These are phyloP conservation scores for Flaveria robusta DNA, from an alignment of 129 eudicot species.

Conservation along the genomic window DNA sequence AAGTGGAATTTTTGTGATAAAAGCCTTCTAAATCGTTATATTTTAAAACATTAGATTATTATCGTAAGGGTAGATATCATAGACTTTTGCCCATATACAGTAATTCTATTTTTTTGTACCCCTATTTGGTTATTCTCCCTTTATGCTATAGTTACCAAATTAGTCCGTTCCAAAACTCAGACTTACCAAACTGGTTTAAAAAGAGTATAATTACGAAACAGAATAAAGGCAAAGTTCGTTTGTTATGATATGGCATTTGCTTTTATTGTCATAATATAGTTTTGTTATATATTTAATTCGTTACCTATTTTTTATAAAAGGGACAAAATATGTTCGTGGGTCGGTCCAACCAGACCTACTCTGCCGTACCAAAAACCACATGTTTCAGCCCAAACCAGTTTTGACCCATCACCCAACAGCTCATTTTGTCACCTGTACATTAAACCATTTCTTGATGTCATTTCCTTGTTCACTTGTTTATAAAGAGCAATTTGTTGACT, in stretches of 20 bases:
- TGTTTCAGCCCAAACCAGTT: neutral
- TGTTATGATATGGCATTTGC: neutral
- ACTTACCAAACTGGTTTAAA: neutral
- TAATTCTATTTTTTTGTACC: neutral
- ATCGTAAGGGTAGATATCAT: neutral
- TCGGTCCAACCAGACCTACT: neutral
- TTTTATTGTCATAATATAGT: neutral
- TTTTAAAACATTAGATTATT: neutral
- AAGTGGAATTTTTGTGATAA: slow-evolving; percentile 3
- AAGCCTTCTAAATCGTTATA: neutral
- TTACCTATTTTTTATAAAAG: neutral
- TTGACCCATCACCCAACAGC: neutral
- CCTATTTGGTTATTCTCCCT: neutral
- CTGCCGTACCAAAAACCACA: neutral
- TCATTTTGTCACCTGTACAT: neutral
- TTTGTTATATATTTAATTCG: neutral
- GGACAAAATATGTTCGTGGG: neutral
- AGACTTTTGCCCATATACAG: neutral
- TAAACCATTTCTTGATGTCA: slow-evolving; percentile 4
- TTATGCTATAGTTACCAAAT: neutral
- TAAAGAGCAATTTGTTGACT: neutral
- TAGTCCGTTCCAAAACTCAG: neutral
- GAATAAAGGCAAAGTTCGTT: neutral
- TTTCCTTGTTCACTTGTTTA: slow-evolving; percentile 7
- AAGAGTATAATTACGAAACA: neutral